Base-by-base conservation (phyloP, 306 rosid species). In the Glycine tomentella region DNA sequence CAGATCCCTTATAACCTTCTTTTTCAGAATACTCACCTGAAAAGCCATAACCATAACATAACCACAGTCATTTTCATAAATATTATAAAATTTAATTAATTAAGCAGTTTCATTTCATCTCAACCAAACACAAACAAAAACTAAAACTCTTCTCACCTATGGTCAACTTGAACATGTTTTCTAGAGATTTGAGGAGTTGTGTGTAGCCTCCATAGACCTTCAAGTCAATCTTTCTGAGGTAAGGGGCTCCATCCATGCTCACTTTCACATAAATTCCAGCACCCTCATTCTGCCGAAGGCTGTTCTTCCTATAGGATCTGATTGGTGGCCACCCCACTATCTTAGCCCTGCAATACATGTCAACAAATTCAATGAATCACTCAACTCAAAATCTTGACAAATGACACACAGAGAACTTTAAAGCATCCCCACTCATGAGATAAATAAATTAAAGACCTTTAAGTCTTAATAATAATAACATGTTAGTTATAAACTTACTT, bases 321-420 rank as follows among this genome's bases (percentile, higher is more conserved):
- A 95, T 80, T 82, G 98, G 98, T 56, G 98, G 97, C 98, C 98
- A 95, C 36, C 98, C 98, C 52, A 92, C 97, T 16, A 92, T 87
- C 73, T 95, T 94, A 65, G 95, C 85, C 83, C 98, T 95, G 86
- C 1, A 1, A 42, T 42, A 42, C 46, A 87, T 34, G 4, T 34
- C 61, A 78, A 79, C 8, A 73, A 25, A 25, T 25, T 67, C 2
- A 83, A 74, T 16, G 0, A 61, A 56, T 67, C 3, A 84, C 10
- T 25, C 52, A 25, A 70, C 8, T 51, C 20, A 83, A 33, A 79
- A 34, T 1, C n/a, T 65, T 25, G 31, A 25, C 31, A 25, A 25
- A n/a, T n/a, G n/a, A 25, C 31, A 25, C 31, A 25, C 31, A 25
- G 1, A 25, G 31, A 25, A 25, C 31, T 25, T 0, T 1, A 25